Conservation (phyloP, 2,329 filamentous ascomycete species). For the Penicillium palitans region DNA sequence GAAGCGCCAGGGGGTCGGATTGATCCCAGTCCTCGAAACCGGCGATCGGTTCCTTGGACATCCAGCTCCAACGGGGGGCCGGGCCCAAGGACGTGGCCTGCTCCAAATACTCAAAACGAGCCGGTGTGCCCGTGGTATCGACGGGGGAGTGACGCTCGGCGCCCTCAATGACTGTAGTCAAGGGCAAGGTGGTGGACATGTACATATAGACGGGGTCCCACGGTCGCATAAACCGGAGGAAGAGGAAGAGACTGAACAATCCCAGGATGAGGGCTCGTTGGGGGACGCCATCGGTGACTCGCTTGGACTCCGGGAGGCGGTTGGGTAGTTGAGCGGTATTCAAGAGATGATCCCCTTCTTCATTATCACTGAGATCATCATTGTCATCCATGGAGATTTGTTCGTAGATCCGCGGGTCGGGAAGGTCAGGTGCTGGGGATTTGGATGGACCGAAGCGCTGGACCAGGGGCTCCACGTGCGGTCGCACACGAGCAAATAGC, state of each 20-base stretch:
- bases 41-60: slow-evolving; percentile 22
- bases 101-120: slow-evolving; percentile 26
- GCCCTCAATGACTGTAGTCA: slow-evolving; percentile 25
- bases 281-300: slow-evolving; percentile 11
- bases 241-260: slow-evolving; percentile 21
- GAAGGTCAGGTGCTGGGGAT: slow-evolving; percentile 4
- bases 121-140: slow-evolving; percentile 19
- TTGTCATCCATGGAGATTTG: slow-evolving; percentile 29
- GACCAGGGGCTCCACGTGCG: slow-evolving; percentile 5
- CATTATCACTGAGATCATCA: slow-evolving; percentile 25
- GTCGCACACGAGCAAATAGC: slow-evolving; percentile 14
- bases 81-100: slow-evolving; percentile 18
- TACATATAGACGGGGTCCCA: slow-evolving; percentile 30
- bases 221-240: slow-evolving; percentile 32
- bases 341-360: slow-evolving; percentile 19
- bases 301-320: slow-evolving; percentile 10
- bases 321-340: slow-evolving; percentile 12
- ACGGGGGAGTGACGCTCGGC: slow-evolving; percentile 23
- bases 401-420: slow-evolving; percentile 27
- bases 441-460: slow-evolving; percentile 7
- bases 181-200: slow-evolving; percentile 27
- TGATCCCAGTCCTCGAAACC: slow-evolving; percentile 31
- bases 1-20: slow-evolving; percentile 8
- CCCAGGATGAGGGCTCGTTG: slow-evolving; percentile 25
- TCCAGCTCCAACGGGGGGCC: slow-evolving; percentile 27